These are phyloP conservation scores for Blumeriella jaapii DNA, from an alignment of 2,329 filamentous ascomycete species.

Conservation along the genomic window DNA sequence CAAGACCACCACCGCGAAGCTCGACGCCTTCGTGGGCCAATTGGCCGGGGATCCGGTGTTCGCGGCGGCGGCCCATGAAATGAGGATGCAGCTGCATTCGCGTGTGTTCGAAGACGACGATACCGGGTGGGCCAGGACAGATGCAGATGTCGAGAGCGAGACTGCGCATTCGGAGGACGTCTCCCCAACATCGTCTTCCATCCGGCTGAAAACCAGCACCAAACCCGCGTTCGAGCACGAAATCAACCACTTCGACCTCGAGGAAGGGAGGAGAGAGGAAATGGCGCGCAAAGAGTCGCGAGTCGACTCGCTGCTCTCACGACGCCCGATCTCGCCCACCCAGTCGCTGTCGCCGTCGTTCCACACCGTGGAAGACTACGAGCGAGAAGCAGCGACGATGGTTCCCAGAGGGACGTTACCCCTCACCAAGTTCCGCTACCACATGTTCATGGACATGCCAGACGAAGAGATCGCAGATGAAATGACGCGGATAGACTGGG, in stretches of 20 bases:
- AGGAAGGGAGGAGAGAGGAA: slow-evolving; percentile 16
- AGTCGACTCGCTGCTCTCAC: slow-evolving; percentile 18
- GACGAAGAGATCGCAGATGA: slow-evolving; percentile 83
- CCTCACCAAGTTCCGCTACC: slow-evolving; percentile 78
- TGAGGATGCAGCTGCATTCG: slow-evolving; percentile 64
- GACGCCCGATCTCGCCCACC: slow-evolving; percentile 15
- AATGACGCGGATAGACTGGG: slow-evolving; percentile 92
- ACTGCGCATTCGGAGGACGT: slow-evolving; percentile 12
- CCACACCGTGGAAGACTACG: slow-evolving; percentile 65
- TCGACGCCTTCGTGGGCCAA: slow-evolving; percentile 64
- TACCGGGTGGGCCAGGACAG: slow-evolving; percentile 78
- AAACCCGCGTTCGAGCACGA: slow-evolving; percentile 16
- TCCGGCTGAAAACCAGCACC: slow-evolving; percentile 10
- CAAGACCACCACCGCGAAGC: slow-evolving; percentile 55
- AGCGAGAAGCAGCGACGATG: slow-evolving; percentile 62
- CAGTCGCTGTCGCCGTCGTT: slow-evolving; percentile 31
- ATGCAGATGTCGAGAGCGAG: slow-evolving; percentile 40
- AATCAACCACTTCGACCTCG: slow-evolving; percentile 12
- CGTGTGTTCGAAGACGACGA: slow-evolving; percentile 78
- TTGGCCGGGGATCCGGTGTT: slow-evolving; percentile 74
- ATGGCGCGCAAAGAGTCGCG: slow-evolving; percentile 20
- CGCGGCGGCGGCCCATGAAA: slow-evolving; percentile 73
- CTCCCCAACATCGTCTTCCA: slow-evolving; percentile 18
- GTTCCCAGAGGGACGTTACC: slow-evolving; percentile 57
- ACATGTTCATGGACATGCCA: slow-evolving; percentile 75